Evolutionary conservation across 305 asterid genomes (phyloP).

Genomic region (Petunia hybrid): DNA sequence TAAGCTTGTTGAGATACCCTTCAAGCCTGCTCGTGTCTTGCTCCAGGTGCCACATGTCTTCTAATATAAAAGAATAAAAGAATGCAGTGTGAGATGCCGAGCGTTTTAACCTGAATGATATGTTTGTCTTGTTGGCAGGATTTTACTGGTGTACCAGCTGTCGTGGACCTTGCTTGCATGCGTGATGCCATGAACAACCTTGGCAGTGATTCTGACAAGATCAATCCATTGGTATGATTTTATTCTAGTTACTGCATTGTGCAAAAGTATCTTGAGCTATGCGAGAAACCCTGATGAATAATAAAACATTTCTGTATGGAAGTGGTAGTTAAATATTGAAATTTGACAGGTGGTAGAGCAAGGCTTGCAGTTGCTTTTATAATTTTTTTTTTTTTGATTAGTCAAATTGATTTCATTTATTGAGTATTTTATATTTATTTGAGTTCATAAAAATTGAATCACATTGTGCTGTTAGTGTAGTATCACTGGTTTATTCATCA

Average conservation of each 20-base stretch:
- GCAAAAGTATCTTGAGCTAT: conserved; percentile 14
- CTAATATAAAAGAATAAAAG: neutral
- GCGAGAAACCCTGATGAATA: neutral
- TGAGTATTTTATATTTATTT: neutral
- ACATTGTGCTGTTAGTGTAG: neutral
- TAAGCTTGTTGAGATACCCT: conserved; percentile 87
- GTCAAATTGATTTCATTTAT: neutral
- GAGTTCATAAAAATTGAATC: neutral
- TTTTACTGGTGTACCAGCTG: conserved; percentile 94
- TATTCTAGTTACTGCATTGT: conserved; percentile 26
- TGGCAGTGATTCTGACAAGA: conserved; percentile 89
- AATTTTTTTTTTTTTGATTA: neutral
- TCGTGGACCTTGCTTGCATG: conserved; percentile 96
- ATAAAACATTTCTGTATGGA: neutral
- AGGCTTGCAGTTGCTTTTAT: neutral
- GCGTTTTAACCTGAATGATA: conserved; percentile 34
- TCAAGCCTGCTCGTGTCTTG: conserved; percentile 95
- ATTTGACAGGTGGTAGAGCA: neutral
- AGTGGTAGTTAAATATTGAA: neutral
- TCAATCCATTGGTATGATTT: conserved; percentile 85
- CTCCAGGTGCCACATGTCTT: conserved; percentile 66
- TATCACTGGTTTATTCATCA: neutral
- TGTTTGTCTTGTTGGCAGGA: conserved; percentile 58
- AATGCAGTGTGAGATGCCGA: neutral
- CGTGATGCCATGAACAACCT: conserved; percentile 96